Percentiles rank a stretch among this genome's conserved stretches.
Evolutionary conservation across 495 filamentous ascomycete genomes (phyloP).

Genomic region (Melanomma pulvis-pyrius): DNA sequence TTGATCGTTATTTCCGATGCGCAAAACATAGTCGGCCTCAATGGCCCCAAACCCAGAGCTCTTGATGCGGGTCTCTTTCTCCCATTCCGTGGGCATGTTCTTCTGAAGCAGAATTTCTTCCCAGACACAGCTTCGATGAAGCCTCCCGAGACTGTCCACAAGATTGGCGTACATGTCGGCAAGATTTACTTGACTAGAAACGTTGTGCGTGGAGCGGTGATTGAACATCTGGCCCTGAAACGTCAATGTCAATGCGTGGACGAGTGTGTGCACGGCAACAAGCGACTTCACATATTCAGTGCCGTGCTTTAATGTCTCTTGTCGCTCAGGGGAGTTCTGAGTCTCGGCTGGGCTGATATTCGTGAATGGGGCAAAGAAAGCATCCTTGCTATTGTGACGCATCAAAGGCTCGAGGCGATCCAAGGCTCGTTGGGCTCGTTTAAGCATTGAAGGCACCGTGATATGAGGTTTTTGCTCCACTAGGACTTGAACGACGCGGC

Average conservation of each 20-base stretch:
- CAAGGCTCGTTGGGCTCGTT: conserved; percentile 68
- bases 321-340: conserved; percentile 21
- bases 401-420: conserved; percentile 69
- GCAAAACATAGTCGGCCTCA: conserved; percentile 41
- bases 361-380: conserved; percentile 70
- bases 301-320: conserved; percentile 57
- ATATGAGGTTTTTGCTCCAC: conserved; percentile 83
- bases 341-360: conserved; percentile 31
- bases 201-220: conserved; percentile 58
- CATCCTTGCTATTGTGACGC: conserved; percentile 51
- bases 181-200: conserved; percentile 73
- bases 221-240: conserved; percentile 69
- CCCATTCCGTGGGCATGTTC: conserved; percentile 66
- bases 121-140: conserved; percentile 77
- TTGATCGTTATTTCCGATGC: conserved; percentile 14
- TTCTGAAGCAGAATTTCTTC: conserved; percentile 79
- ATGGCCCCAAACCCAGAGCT: conserved; percentile 33
- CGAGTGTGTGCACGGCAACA: conserved; percentile 70
- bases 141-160: conserved; percentile 68
- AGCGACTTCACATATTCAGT: conserved; percentile 77
- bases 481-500: conserved; percentile 73
- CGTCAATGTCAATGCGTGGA: conserved; percentile 70
- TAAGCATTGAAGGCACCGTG: conserved; percentile 76
- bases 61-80: conserved; percentile 56
- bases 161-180: conserved; percentile 75